Conservation (phyloP, 1,284 basidiomycete species). For the Ustilago sp. region DNA sequence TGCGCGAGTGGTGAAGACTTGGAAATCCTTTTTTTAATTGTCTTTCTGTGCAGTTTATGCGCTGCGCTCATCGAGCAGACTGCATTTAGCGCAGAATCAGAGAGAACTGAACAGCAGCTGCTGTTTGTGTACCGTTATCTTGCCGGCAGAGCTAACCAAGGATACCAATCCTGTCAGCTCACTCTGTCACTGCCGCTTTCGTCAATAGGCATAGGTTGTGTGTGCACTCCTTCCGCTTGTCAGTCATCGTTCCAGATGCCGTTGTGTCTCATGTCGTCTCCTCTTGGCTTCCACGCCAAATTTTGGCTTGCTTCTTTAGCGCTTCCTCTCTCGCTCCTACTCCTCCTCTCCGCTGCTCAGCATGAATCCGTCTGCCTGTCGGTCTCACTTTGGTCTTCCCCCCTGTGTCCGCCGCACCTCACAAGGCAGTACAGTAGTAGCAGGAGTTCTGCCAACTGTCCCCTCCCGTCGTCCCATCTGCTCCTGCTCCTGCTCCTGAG, state of each 20-base stretch:
- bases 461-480: not conserved
- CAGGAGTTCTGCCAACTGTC: not conserved
- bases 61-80: conserved; percentile 9
- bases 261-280: conserved; percentile 27
- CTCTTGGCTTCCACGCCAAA: conserved; percentile 38
- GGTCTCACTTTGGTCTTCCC: conserved; percentile 7
- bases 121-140: not conserved
- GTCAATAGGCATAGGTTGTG: not conserved
- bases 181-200: not conserved
- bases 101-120: not conserved
- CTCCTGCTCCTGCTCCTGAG: conserved; percentile 7
- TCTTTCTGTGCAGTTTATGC: conserved; percentile 3
- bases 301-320: conserved; percentile 6
- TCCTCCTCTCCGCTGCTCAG: not conserved
- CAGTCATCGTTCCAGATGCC: conserved; percentile 22
- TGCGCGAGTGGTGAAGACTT: too few relatives aligned
- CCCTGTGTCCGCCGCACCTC: not conserved
- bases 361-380: conserved; percentile 7
- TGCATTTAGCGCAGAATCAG: not conserved
- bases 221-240: conserved; percentile 8
- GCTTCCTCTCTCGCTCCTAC: not conserved
- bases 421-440: not conserved
- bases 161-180: conserved; percentile 2
- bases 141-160: not conserved
- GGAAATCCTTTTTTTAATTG: not conserved